Base-by-base conservation (phyloP, 257 asterid species). In the Capsicum rhomboideum region DNA sequence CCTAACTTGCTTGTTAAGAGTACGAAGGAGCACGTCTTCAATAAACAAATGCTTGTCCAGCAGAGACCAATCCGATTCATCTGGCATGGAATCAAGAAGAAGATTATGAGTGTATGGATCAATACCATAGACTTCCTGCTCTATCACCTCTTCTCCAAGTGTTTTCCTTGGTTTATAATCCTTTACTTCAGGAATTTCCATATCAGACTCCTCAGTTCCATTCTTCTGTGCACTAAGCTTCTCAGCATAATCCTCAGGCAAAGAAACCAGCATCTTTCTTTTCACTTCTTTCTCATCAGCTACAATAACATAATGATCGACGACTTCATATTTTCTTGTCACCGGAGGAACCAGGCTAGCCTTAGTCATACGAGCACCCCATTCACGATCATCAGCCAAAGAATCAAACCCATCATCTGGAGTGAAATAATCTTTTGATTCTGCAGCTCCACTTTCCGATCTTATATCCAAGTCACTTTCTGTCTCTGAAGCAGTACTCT, bases 341-440 rank as follows among this genome's bases (percentile, higher is more conserved):
- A 97, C 98, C 67, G 99, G 99, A 64, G 99, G 99, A 64, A 95
- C 99, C 75, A 97, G 96, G 90, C 99, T 89, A 67, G 95, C 91
- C 91, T 95, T 93, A 20, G 99, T 97, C 99, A 97, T 97, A 77
- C 99, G 98, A 77, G 98, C 98, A 83, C 99, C 99, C 98, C 98
- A 97, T 87, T 93, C 99, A 75, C 98, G 98, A 20, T 97, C 99
- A 87, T 97, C 98, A 82, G 94, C 90, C 83, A 91, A 89, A 79
- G 97, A 88, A 90, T 97, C 99, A 80, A 90, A 88, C 84, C 93
- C 98, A 84, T 93, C 97, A 84, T 95, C 98, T 40, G 88, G 85
- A 53, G 90, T 85, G 63, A 90, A 89, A 90, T 85, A 92, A 46
- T 87, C 97, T 89, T 90, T 89, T 23, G 97, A 90, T 82, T 89